A percentile compares a stretch with the other conserved stretches of the same genome.
phyloP scores from a whole-genome alignment of 805 yeast species.

The Torulaspora microellipsoides region DNA sequence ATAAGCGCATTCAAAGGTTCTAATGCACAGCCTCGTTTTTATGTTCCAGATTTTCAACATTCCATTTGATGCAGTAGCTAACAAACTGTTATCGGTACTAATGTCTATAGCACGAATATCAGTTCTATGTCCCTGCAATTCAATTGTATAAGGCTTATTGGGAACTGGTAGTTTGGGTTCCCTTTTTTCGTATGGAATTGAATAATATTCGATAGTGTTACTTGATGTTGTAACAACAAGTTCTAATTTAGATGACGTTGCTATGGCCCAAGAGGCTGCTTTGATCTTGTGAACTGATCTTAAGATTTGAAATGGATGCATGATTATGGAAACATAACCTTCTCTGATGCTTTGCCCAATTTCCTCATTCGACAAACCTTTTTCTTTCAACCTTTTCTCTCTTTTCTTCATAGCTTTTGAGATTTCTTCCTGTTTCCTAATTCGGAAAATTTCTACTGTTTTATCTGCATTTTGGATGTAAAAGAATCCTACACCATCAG shows the following conservation, averaged over 20 bases:
- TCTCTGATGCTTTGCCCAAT: conserved; percentile 46
- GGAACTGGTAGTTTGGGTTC: conserved; percentile 42
- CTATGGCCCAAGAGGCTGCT: conserved; percentile 59
- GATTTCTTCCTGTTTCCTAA: conserved; percentile 72
- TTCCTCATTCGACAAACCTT: conserved; percentile 60
- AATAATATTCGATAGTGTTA: conserved; percentile 70
- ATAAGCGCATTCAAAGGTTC: conserved; percentile 88
- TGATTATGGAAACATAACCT: conserved; percentile 49
- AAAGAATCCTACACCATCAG: conserved; percentile 41
- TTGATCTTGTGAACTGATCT: conserved; percentile 63
- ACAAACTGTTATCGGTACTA: conserved; percentile 70
- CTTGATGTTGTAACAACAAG: conserved; percentile 61
- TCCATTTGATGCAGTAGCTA: conserved; percentile 91
- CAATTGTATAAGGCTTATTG: conserved; percentile 53
- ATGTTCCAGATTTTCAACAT: conserved; percentile 85
- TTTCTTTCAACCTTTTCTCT: conserved; percentile 70
- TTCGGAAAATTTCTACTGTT: conserved; percentile 72
- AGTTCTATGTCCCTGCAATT: conserved; percentile 79
- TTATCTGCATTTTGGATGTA: conserved; percentile 75
- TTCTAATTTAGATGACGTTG: conserved; percentile 48
- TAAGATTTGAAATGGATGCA: conserved; percentile 64
- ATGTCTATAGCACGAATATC: conserved; percentile 83
- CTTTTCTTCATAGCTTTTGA: conserved; percentile 72
- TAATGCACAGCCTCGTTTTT: conserved; percentile 63
- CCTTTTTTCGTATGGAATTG: conserved; percentile 53